Evolutionary conservation across 805 yeast species (phyloP).

Genomic region (Starmera dryadoides): DNA sequence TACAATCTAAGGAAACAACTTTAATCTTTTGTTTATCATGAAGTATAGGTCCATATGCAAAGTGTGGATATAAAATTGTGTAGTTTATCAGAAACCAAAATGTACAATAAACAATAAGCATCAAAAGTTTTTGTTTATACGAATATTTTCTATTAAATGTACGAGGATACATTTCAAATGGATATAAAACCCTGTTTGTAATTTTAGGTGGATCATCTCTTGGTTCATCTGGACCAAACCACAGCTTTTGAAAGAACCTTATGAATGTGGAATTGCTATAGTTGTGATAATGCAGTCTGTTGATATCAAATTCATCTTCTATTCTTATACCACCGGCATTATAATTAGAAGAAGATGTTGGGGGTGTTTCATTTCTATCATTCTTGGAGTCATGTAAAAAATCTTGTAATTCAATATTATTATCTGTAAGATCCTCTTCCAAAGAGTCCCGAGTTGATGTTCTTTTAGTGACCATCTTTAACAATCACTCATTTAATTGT

Average conservation of each 20-base stretch:
- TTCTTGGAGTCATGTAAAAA: no score
- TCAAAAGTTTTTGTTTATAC: conserved; percentile 21
- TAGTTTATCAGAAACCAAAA: conserved; percentile 39
- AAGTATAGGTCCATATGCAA: conserved; percentile 33
- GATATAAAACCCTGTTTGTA: conserved; percentile 14
- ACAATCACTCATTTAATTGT: no score
- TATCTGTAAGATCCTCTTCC: not conserved
- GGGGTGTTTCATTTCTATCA: no score
- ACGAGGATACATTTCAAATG: conserved; percentile 37
- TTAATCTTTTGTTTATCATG: conserved; percentile 17
- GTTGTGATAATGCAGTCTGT: no score
- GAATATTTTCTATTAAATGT: conserved; percentile 24
- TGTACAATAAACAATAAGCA: conserved; percentile 31
- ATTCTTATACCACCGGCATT: no score
- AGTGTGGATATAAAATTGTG: conserved; percentile 36
- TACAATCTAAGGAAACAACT: conserved; percentile 43
- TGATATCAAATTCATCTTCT: not conserved
- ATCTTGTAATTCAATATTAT: not conserved
- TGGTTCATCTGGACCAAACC: conserved; percentile 51
- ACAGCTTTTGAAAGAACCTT: conserved; percentile 25
- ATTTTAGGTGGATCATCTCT: conserved; percentile 41
- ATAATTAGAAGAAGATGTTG: no score
- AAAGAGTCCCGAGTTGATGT: not conserved
- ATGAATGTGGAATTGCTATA: conserved; percentile 4
- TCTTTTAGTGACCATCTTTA: no score